phyloP scores from a whole-genome alignment of 768 basidiomycete species.

The Hypholoma fasciculare region DNA sequence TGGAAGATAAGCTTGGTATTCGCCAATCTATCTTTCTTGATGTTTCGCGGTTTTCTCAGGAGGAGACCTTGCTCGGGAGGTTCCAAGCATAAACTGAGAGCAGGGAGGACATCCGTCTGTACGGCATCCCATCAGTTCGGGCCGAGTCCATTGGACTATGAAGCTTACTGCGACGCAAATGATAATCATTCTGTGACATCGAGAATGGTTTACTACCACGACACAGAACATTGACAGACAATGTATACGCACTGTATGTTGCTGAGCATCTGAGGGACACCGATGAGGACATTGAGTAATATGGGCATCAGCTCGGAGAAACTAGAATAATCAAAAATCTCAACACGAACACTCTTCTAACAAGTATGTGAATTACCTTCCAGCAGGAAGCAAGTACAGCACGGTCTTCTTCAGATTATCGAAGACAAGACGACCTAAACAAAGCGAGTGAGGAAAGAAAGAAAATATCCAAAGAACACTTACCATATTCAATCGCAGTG shows the following conservation, averaged over 20 bases:
- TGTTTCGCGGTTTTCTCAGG: slow-evolving; percentile 52
- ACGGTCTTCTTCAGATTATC: slow-evolving; percentile 64
- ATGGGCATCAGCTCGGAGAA: slow-evolving; percentile 67
- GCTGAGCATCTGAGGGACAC: slow-evolving; percentile 35
- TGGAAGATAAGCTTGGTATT: slow-evolving; percentile 54
- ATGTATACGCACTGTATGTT: slow-evolving; percentile 37
- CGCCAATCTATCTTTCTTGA: slow-evolving; percentile 55
- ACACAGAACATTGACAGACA: not conserved
- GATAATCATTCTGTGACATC: slow-evolving; percentile 33
- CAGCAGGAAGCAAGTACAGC: slow-evolving; percentile 50
- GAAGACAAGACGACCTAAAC: slow-evolving; percentile 52
- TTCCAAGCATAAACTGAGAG: slow-evolving; percentile 57
- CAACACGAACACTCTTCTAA: not conserved
- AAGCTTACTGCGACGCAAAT: slow-evolving; percentile 46
- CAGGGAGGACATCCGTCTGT: slow-evolving; percentile 54
- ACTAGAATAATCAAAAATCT: slow-evolving; percentile 19
- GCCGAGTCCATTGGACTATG: not conserved
- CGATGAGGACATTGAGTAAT: slow-evolving; percentile 43
- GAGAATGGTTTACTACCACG: not conserved
- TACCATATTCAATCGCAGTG: slow-evolving; percentile 59
- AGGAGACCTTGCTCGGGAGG: slow-evolving; percentile 63
- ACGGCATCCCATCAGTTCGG: not conserved
- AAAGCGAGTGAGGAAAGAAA: not conserved
- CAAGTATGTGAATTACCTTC: slow-evolving; percentile 34
- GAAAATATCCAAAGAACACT: not conserved